Base-by-base conservation (phyloP, 2,329 filamentous ascomycete genomes). In the Calonectria fujianensis region DNA sequence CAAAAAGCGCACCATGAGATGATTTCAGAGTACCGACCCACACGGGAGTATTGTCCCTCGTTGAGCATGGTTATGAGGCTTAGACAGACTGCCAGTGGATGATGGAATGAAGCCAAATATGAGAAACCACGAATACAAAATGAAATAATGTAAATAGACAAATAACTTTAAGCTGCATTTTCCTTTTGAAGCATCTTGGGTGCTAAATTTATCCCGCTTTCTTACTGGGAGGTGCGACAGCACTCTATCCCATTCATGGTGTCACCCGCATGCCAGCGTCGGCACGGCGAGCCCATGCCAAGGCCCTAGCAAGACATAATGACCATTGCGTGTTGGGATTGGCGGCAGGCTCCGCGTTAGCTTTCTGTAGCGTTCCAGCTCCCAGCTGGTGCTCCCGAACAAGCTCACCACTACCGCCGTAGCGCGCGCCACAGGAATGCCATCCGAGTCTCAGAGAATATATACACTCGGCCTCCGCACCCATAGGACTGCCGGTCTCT, bases 241-340 rank as follows among this genome's bases (percentile, higher is more conserved):
- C 9, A 13, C 45, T 24, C 45, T 24, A 48, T 48, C 45, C 18
- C 45, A 24, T 48, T 48, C 45, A 48, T 48, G 11, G 9, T 48
- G 45, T 24, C 45, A 24, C 20, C 45, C 45, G 45, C 45, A 48
- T 48, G 45, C 45, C 45, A 48, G 45, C 45, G 45, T 13, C 45
- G 45, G 45, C 45, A 11, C n/a, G 9, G 13, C 20, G 8, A 24
- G 45, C 7, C n/a, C 45, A 48, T 24, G 45, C 45, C 45, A 48
- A 48, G 45, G 45, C 45, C 45, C 45, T 48, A 48, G 45, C 45
- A 48, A 48, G n/a, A 48, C 45, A 48, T 48, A 48, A 48, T 48
- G 45, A 48, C 45, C 18, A 48, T 24, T 48, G 45, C 45, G 45
- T 48, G 45, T 10, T 13, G 11, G 18, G 45, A 48, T 48, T 48